Evolutionary conservation across 371 early-diverging fungal genomes (phyloP).

Genomic region (Encephalitozoon hellem): DNA sequence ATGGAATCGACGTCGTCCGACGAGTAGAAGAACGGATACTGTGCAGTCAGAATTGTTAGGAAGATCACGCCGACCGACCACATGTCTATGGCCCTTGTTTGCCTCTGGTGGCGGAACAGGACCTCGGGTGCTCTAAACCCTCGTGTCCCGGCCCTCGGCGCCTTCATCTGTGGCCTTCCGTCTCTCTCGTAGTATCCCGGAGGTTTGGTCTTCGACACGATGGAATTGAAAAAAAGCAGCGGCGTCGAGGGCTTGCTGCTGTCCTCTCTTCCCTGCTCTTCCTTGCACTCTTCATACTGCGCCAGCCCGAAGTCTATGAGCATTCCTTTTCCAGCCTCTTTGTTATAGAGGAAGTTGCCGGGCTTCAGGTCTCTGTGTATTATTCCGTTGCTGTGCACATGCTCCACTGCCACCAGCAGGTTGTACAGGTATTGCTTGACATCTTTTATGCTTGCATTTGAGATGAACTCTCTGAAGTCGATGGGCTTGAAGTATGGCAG

Average conservation of each 20-base stretch:
- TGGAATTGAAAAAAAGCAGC: conserved; percentile 45
- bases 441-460: conserved; percentile 63
- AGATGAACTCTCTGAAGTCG: conserved; percentile 69
- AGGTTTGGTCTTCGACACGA: conserved; percentile 24
- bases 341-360: conserved; percentile 79
- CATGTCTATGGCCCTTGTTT: conserved; percentile 75
- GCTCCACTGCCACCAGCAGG: conserved; percentile 66
- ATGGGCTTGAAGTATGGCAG: conserved; percentile 75
- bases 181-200: conserved; percentile 61
- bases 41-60: conserved; percentile 68
- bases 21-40: conserved; percentile 83
- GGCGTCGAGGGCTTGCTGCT: conserved; percentile 59
- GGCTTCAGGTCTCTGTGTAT: conserved; percentile 89
- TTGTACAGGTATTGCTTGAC: conserved; percentile 71
- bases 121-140: conserved; percentile 95
- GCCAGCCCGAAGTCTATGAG: conserved; percentile 96
- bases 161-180: conserved; percentile 66
- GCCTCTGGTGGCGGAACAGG: conserved; percentile 70
- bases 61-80: conserved; percentile 91
- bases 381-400: conserved; percentile 61
- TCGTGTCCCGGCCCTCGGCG: conserved; percentile 88
- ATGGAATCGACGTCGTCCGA: conserved; percentile 77
- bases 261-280: neutral
- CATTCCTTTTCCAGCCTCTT: conserved; percentile 66
- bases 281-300: conserved; percentile 62